A percentile compares a stretch with the other conserved stretches of the same genome.
Evolutionary conservation across 768 basidiomycete species (phyloP).

Genomic region (Ramaria sp.): DNA sequence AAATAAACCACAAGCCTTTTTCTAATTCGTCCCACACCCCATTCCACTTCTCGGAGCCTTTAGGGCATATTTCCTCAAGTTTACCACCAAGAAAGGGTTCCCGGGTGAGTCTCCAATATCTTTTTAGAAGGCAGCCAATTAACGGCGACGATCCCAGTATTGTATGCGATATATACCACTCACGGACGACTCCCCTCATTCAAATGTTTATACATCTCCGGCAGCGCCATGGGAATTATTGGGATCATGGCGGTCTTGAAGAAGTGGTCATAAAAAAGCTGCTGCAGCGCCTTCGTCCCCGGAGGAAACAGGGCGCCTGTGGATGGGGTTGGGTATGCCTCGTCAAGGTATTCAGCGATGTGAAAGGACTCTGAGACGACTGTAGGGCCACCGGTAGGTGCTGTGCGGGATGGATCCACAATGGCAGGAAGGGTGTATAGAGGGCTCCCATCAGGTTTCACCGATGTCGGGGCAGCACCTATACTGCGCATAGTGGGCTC

Average conservation of each 20-base stretch:
- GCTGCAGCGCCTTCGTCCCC: conserved; percentile 29
- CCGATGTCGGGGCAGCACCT: conserved; percentile 8
- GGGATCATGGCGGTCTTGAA: conserved; percentile 30
- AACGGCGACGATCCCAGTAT: background rate
- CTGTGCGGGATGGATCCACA: conserved; percentile 33
- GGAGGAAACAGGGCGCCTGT: conserved; percentile 28
- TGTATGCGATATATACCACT: background rate
- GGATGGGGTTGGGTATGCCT: conserved; percentile 35
- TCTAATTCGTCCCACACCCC: conserved; percentile 29
- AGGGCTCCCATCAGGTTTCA: conserved; percentile 39
- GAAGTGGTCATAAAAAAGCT: conserved; percentile 23
- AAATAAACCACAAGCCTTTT: conserved; percentile 20
- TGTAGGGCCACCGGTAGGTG: conserved; percentile 20
- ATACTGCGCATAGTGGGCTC: conserved; percentile 11
- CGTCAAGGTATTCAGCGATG: conserved; percentile 44
- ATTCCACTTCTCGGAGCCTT: conserved; percentile 18
- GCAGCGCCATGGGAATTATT: conserved; percentile 48
- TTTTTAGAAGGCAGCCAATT: background rate
- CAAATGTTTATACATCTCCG: conserved; percentile 14
- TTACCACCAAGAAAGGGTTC: conserved; percentile 22
- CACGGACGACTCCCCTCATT: background rate
- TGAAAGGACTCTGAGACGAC: conserved; percentile 31
- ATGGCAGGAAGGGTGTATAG: conserved; percentile 42
- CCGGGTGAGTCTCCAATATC: conserved; percentile 30
- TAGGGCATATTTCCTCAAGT: conserved; percentile 27